Conservation (phyloP, 2,329 filamentous ascomycete genomes). For the Microdochium bolleyi region DNA sequence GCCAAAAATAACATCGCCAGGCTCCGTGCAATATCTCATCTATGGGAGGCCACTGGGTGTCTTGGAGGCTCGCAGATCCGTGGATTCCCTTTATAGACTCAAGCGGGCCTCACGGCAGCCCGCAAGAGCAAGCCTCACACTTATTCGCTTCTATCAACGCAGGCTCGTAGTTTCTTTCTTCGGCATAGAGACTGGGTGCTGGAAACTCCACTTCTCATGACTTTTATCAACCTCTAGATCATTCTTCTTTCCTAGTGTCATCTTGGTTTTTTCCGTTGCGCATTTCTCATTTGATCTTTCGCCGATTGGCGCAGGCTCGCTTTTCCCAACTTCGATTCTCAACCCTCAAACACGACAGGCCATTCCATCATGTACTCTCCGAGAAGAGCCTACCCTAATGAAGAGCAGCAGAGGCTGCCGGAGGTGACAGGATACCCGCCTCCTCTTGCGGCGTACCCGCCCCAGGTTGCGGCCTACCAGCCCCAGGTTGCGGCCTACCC, state of each 20-base stretch:
- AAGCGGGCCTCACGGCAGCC: neutral
- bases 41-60: neutral
- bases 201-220: neutral
- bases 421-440: neutral
- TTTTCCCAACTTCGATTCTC: neutral
- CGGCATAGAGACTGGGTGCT: neutral
- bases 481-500: too few species aligned
- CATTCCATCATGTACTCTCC: neutral
- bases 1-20: neutral
- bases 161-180: neutral
- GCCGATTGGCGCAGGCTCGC: neutral
- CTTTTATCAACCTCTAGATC: neutral
- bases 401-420: neutral
- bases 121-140: neutral
- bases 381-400: neutral
- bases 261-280: neutral
- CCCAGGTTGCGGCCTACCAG: neutral
- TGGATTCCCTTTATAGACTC: neutral
- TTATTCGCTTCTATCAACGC: neutral
- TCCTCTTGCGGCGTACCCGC: neutral
- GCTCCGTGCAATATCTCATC: neutral
- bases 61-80: neutral
- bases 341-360: neutral
- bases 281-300: neutral
- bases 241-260: neutral